Conservation (phyloP, 1,284 basidiomycete species). For the Anthracocystis walkeri region DNA sequence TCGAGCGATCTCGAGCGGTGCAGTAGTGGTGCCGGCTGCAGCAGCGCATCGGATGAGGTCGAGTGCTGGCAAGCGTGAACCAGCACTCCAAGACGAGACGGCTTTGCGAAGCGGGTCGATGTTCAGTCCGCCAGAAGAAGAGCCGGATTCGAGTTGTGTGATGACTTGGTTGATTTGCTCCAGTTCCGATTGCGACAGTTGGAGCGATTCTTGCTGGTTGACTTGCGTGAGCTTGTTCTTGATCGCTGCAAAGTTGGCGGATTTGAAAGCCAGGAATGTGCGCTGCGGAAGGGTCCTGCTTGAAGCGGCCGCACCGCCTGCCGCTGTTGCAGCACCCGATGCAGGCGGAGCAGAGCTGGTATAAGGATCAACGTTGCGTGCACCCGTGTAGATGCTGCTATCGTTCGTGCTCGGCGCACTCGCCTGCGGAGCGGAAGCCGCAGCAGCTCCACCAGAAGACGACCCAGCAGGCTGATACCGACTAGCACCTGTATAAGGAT, state of each 20-base stretch:
- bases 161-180: slow-evolving; percentile 77
- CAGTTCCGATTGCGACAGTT: slow-evolving; percentile 78
- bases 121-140: slow-evolving; percentile 17
- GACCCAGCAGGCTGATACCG: slow-evolving; percentile 73
- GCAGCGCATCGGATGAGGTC: slow-evolving; percentile 85
- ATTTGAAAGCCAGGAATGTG: slow-evolving; percentile 79
- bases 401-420: slow-evolving; percentile 67
- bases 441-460: slow-evolving; percentile 12
- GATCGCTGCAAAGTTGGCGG: slow-evolving; percentile 88
- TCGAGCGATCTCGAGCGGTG: slow-evolving; percentile 75
- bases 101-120: slow-evolving; percentile 70
- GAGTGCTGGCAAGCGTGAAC: slow-evolving; percentile 87
- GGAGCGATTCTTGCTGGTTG: slow-evolving; percentile 76
- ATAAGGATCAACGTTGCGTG: slow-evolving; percentile 54
- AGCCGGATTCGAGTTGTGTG: slow-evolving; percentile 73
- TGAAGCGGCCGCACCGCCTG: slow-evolving; percentile 34
- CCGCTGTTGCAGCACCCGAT: slow-evolving; percentile 22
- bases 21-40: slow-evolving; percentile 73
- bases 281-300: slow-evolving; percentile 59
- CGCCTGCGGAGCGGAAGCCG: slow-evolving; percentile 63
- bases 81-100: slow-evolving; percentile 82
- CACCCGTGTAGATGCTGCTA: slow-evolving; percentile 70
- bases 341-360: slow-evolving; percentile 52
- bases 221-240: slow-evolving; percentile 85
- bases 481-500: slow-evolving; percentile 89